phyloP scores from a whole-genome alignment of 306 rosid genomes.

The Aeschynomene evenia region DNA sequence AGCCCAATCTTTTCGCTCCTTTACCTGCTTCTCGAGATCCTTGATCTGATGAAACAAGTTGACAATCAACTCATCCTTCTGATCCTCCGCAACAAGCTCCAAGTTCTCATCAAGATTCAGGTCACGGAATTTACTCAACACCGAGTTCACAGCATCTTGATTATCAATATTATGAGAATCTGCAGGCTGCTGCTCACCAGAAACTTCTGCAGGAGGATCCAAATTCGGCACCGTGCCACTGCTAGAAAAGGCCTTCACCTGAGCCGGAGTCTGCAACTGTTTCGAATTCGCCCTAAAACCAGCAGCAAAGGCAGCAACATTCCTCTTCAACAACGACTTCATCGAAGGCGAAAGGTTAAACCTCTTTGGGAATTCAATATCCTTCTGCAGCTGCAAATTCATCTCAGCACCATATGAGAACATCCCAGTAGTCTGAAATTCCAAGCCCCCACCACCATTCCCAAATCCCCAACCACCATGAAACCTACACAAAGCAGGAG shows the following conservation, averaged over 20 bases:
- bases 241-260: conserved; percentile 34
- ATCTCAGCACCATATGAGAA: conserved; percentile 57
- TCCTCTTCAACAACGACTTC: conserved; percentile 79
- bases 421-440: conserved; percentile 53
- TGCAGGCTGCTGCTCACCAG: conserved; percentile 48
- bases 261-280: conserved; percentile 48
- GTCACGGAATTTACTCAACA: conserved; percentile 82
- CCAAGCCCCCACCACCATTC: conserved; percentile 62
- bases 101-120: conserved; percentile 79
- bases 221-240: conserved; percentile 28
- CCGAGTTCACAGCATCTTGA: conserved; percentile 70
- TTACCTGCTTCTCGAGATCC: conserved; percentile 85
- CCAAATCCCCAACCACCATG: conserved; percentile 98
- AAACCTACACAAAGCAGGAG: conserved; percentile 70
- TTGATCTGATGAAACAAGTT: conserved; percentile 71
- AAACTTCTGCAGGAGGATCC: conserved; percentile 46
- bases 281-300: conserved; percentile 87
- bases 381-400: conserved; percentile 59
- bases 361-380: conserved; percentile 88
- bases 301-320: conserved; percentile 92
- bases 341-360: conserved; percentile 86
- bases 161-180: conserved; percentile 48
- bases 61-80: conserved; percentile 83
- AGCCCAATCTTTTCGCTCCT: conserved; percentile 92
- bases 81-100: conserved; percentile 80